Evolutionary conservation across 371 early-diverging fungal genomes (phyloP).

Genomic region (Mucor lusitanicus): DNA sequence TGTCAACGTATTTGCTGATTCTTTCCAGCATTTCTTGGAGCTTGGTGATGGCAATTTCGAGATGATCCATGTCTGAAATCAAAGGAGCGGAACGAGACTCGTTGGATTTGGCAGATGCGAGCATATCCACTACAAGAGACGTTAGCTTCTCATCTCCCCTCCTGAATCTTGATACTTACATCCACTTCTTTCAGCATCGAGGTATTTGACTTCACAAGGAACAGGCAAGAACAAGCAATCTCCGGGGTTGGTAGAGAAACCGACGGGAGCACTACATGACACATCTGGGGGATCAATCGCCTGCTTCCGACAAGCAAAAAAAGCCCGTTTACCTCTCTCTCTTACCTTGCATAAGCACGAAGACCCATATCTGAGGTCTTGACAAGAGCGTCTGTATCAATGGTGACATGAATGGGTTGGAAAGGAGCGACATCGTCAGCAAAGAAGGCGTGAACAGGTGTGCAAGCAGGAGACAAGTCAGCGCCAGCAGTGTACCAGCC

Average conservation of each 20-base stretch:
- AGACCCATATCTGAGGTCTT: constrained; percentile 73
- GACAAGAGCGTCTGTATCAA: constrained; percentile 78
- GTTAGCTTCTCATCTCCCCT: not conserved
- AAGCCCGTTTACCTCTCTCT: too few relatives aligned
- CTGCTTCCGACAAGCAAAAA: not conserved
- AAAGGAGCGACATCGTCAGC: constrained; percentile 79
- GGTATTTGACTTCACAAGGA: constrained; percentile 86
- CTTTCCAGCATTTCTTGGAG: constrained; percentile 85
- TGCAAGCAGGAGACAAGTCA: constrained; percentile 72
- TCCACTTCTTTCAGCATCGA: constrained; percentile 86
- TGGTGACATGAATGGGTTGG: constrained; percentile 83
- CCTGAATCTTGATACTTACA: constrained; percentile 57
- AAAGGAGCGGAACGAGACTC: constrained; percentile 62
- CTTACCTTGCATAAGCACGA: constrained; percentile 74
- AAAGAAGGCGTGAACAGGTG: constrained; percentile 88
- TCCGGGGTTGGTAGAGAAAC: constrained; percentile 65
- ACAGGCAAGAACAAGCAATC: constrained; percentile 87
- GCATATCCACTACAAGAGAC: constrained; percentile 66
- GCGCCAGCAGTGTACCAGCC: constrained; percentile 92
- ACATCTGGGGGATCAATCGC: not conserved
- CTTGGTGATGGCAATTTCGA: constrained; percentile 78
- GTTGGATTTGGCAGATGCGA: constrained; percentile 69
- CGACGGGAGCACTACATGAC: constrained; percentile 68
- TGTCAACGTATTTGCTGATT: constrained; percentile 81
- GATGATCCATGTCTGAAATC: constrained; percentile 87